Conservation (phyloP, 176 grass and related monocot species). For the Triticum dicoccoides region DNA sequence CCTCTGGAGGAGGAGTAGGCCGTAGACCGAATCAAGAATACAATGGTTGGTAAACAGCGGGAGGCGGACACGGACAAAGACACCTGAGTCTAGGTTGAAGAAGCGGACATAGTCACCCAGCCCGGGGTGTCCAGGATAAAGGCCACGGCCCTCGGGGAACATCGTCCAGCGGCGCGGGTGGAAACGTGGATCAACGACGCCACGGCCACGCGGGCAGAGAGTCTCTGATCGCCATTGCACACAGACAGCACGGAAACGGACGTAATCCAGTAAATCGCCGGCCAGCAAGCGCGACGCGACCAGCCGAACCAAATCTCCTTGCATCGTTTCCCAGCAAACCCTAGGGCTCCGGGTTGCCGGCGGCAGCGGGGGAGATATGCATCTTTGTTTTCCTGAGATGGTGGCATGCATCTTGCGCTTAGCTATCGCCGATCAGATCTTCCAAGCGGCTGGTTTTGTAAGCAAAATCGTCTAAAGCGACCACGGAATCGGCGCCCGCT, state of each 20-base stretch:
- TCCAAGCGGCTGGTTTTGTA: not conserved
- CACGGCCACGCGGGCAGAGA: not conserved
- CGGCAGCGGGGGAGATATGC: not conserved
- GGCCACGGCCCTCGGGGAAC: not conserved
- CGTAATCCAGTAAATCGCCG: not conserved
- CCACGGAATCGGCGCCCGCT: not conserved
- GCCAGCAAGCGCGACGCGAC: not conserved
- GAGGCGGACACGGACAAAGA: not conserved
- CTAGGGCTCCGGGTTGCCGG: not conserved
- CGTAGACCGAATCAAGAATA: not conserved
- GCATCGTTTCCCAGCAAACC: not conserved
- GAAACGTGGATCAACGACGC: not conserved
- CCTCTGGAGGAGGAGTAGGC: not conserved
- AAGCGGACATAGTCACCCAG: not conserved
- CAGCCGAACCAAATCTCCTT: not conserved
- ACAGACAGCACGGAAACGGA: not conserved
- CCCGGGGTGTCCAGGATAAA: not conserved
- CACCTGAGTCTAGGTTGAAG: not conserved
- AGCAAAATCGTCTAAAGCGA: not conserved
- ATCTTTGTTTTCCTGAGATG: not conserved
- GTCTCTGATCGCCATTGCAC: not conserved
- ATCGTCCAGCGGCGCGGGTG: not conserved
- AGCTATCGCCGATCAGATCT: not conserved
- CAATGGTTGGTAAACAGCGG: not conserved
- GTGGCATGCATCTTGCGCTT: not conserved